Conservation (phyloP, 108 stramenopile species). For the Conticribra guillardii region DNA sequence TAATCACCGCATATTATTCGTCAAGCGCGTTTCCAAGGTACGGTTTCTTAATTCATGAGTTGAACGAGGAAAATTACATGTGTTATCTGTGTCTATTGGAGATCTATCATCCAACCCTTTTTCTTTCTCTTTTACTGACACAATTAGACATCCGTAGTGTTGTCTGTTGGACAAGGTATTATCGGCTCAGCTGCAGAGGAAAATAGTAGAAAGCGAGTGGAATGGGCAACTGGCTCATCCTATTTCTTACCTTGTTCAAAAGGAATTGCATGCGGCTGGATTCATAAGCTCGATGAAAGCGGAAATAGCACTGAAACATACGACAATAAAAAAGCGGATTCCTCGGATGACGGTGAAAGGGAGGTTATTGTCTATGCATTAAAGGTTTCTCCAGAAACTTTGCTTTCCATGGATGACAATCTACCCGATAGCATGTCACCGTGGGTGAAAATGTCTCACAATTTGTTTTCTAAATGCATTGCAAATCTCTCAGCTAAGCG, state of each 20-base stretch:
- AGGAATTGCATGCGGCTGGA: conserved; percentile 78
- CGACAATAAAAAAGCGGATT: neutral
- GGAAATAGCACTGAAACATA: neutral
- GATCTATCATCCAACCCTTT: neutral
- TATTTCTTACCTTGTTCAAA: conserved; percentile 54
- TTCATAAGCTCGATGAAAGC: conserved; percentile 21
- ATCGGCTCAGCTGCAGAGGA: conserved; percentile 74
- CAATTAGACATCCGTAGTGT: conserved; percentile 25
- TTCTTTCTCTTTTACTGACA: neutral
- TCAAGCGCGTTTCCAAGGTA: conserved; percentile 42
- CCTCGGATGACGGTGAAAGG: neutral
- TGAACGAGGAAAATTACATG: neutral
- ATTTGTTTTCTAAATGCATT: conserved; percentile 3
- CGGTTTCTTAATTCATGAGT: neutral
- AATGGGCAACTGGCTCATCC: conserved; percentile 58
- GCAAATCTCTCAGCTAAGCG: neutral
- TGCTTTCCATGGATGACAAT: neutral
- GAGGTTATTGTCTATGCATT: conserved; percentile 9
- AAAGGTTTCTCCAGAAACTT: conserved; percentile 12
- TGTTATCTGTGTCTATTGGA: neutral
- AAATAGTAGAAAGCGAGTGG: conserved; percentile 37
- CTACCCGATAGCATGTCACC: neutral
- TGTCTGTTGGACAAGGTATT: conserved; percentile 76
- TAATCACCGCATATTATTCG: conserved; percentile 62
- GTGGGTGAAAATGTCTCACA: conserved; percentile 5